Conservation (phyloP, 2,329 filamentous ascomycete genomes). For the Gliomastix tumulicola region DNA sequence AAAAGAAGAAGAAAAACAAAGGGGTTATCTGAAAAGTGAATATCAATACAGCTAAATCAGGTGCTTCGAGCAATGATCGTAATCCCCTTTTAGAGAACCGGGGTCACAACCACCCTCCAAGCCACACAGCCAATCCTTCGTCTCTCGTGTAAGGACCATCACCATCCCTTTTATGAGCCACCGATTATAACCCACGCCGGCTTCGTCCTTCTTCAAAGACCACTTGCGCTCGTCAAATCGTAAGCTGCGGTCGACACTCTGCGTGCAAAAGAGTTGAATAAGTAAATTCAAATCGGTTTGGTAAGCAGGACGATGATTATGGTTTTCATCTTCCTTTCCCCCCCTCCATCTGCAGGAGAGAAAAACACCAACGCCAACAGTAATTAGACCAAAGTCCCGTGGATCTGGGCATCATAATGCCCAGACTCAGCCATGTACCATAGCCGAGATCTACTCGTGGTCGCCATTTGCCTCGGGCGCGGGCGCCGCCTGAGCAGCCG, state of each 20-base stretch:
- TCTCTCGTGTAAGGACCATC: too few species aligned
- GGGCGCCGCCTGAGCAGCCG: constrained; percentile 42
- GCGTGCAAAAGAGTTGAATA: too few species aligned
- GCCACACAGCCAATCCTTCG: too few species aligned
- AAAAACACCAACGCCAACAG: constrained; percentile 42
- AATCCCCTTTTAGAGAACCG: too few species aligned
- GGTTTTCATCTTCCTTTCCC: constrained; percentile 27
- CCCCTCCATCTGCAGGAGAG: constrained; percentile 14
- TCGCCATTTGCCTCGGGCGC: constrained; percentile 48
- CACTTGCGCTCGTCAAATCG: too few species aligned
- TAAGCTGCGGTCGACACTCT: too few species aligned
- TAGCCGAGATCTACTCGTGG: constrained; percentile 37
- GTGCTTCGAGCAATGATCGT: neutral
- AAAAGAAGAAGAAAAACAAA: constrained; percentile 38
- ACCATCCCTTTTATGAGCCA: too few species aligned
- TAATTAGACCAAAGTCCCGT: constrained; percentile 34
- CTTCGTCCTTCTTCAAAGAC: too few species aligned
- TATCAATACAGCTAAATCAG: constrained; percentile 16
- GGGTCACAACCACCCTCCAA: too few species aligned
- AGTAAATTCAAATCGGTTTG: constrained; percentile 25
- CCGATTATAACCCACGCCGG: too few species aligned
- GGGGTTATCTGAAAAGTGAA: constrained; percentile 17
- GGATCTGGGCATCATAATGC: constrained; percentile 21
- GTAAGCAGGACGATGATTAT: constrained; percentile 32
- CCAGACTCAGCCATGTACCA: too few species aligned